phyloP scores from a whole-genome alignment of 2,329 filamentous ascomycete species.

The Botrytis porri region DNA sequence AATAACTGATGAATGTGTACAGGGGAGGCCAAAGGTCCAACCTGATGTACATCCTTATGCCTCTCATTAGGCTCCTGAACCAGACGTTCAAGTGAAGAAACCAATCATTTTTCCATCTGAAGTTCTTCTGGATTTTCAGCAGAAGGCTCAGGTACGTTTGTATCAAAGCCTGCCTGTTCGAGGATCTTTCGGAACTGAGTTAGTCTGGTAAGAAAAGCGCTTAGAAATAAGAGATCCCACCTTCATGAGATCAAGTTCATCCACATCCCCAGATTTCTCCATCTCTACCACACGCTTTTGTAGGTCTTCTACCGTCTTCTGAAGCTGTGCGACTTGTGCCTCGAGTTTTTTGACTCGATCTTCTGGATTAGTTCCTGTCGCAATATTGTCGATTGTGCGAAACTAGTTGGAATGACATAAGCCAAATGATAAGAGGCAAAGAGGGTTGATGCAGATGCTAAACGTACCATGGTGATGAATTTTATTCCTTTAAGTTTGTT shows the following conservation, averaged over 20 bases:
- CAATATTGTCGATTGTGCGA: conserved; percentile 1
- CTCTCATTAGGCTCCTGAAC: too few species aligned
- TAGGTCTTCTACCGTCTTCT: conserved; percentile 1
- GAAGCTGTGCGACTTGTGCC: background rate
- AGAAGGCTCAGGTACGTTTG: background rate
- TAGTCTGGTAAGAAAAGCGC: background rate
- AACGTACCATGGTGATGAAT: background rate
- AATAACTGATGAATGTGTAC: background rate
- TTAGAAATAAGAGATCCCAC: background rate
- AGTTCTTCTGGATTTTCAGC: too few species aligned
- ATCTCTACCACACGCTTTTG: background rate
- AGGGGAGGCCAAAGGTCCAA: background rate
- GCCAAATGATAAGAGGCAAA: background rate
- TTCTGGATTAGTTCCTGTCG: background rate
- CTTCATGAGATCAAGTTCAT: conserved; percentile 9
- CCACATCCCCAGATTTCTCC: background rate
- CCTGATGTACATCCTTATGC: background rate
- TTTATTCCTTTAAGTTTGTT: too few species aligned
- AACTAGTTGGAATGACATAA: background rate
- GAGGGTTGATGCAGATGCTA: background rate
- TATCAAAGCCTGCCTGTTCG: background rate
- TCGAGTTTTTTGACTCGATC: conserved; percentile 5
- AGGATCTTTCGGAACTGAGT: background rate
- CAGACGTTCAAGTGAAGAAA: background rate
- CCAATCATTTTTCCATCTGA: background rate